Percentiles rank a stretch among this genome's conserved stretches.
These are phyloP conservation scores for Macrophomina phaseolina DNA, from an alignment of 2,329 filamentous ascomycete species.

Conservation along the genomic window DNA sequence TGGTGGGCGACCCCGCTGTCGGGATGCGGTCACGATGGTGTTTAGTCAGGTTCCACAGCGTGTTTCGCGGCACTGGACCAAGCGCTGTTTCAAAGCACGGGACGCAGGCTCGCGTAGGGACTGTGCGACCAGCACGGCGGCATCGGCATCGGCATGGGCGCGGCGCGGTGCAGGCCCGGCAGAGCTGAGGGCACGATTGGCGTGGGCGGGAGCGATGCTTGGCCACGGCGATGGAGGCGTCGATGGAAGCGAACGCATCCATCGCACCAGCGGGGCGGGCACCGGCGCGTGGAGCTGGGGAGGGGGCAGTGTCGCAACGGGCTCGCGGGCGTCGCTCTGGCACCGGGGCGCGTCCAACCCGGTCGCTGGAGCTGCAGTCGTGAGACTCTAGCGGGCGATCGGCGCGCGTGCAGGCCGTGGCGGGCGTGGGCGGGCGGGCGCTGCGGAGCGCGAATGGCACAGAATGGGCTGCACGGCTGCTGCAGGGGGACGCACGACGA, in stretches of 20 bases:
- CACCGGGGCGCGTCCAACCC: constrained; percentile 6
- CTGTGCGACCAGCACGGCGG: background rate
- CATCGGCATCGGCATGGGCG: constrained; percentile 1
- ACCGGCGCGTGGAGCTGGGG: background rate
- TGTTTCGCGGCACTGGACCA: constrained; percentile 11
- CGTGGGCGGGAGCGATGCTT: background rate
- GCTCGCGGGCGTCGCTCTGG: background rate
- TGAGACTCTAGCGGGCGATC: constrained; percentile 26
- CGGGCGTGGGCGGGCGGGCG: background rate
- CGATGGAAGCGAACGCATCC: background rate
- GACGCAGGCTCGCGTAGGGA: constrained; percentile 20
- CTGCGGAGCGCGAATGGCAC: too few relatives aligned
- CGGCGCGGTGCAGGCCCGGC: background rate
- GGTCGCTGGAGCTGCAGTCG: constrained; percentile 12
- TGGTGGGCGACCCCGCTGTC: constrained; percentile 7
- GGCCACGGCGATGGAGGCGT: background rate
- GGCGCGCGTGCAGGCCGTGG: background rate
- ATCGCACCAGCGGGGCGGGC: background rate
- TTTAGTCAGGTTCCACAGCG: background rate
- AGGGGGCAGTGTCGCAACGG: constrained; percentile 2
- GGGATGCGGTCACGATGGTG: constrained; percentile 5
- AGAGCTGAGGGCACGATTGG: background rate
- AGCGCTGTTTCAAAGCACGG: constrained; percentile 21
- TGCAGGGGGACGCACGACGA: constrained; percentile 2
- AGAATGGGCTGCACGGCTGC: background rate